Percentiles rank a stretch among this genome's conserved stretches.
These are phyloP conservation scores for Oryza nivara DNA, from an alignment of 176 grass and related monocot species.

Conservation along the genomic window DNA sequence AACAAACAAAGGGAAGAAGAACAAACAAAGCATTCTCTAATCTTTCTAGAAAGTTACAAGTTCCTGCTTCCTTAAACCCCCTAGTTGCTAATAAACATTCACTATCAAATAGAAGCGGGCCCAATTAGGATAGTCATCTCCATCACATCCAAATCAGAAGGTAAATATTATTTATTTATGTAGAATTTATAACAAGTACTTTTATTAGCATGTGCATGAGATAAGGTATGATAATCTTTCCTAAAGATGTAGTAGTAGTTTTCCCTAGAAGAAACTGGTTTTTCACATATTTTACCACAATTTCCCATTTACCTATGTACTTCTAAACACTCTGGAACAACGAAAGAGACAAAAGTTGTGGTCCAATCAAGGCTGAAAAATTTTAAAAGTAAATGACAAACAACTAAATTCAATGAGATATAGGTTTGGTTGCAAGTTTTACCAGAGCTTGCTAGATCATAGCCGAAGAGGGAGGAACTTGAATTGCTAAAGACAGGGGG, in stretches of 20 bases:
- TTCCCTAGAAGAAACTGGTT: slow-evolving; percentile 7
- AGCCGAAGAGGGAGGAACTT: slow-evolving; percentile 64
- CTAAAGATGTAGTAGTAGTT: not conserved
- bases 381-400: slow-evolving; percentile 39
- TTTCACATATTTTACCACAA: slow-evolving; percentile 25
- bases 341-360: slow-evolving; percentile 27
- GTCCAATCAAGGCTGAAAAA: slow-evolving; percentile 35
- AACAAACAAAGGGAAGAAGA: slow-evolving; percentile 34
- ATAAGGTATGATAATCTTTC: not conserved
- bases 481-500: slow-evolving; percentile 53
- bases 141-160: slow-evolving; percentile 8
- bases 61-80: not conserved
- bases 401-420: slow-evolving; percentile 33
- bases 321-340: slow-evolving; percentile 32
- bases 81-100: not conserved
- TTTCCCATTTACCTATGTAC: slow-evolving; percentile 35
- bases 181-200: not conserved
- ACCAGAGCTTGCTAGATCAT: slow-evolving; percentile 68
- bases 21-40: slow-evolving; percentile 31
- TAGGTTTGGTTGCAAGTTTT: slow-evolving; percentile 36
- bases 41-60: slow-evolving; percentile 31
- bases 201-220: slow-evolving; percentile 26
- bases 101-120: not conserved
- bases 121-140: not conserved
- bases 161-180: slow-evolving; percentile 3